Conservation (phyloP, 129 eudicot genomes). For the Oenanthe sinensis region DNA sequence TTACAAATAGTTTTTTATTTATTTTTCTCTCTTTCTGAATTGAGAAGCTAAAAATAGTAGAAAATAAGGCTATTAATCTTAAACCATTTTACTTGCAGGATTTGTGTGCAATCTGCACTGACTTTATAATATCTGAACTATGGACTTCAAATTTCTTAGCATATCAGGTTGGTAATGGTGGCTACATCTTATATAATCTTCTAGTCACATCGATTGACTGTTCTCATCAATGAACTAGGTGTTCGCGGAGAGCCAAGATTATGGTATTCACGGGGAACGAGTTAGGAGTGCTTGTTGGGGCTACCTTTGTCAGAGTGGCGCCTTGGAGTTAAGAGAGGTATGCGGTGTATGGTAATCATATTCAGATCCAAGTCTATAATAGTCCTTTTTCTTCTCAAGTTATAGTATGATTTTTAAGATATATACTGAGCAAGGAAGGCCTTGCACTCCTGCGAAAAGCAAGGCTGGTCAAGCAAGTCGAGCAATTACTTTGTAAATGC, state of each 20-base stretch:
- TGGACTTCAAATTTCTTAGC: conserved; percentile 97
- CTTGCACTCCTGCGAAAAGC: background rate
- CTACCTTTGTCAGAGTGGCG: conserved; percentile 95
- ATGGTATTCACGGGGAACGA: conserved; percentile 93
- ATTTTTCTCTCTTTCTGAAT: background rate
- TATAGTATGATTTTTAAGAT: background rate
- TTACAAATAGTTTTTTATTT: background rate
- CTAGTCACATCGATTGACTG: conserved; percentile 6
- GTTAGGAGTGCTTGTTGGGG: conserved; percentile 99
- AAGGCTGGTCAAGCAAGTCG: background rate
- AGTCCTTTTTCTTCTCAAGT: background rate
- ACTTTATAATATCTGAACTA: conserved; percentile 82
- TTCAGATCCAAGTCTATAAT: background rate
- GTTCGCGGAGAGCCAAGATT: conserved; percentile 95
- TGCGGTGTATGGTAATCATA: conserved; percentile 10
- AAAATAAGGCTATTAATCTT: background rate
- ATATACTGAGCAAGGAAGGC: conserved; percentile 1
- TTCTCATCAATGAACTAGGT: conserved; percentile 39
- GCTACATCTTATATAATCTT: conserved; percentile 4
- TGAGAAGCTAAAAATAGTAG: background rate
- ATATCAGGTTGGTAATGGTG: conserved; percentile 62
- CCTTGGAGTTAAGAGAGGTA: conserved; percentile 92
- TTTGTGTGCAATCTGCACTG: conserved; percentile 94
- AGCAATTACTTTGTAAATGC: background rate
- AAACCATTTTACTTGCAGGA: conserved; percentile 48